Evolutionary conservation across 768 basidiomycete species (phyloP).

Genomic region (Naematelia aurantialba): DNA sequence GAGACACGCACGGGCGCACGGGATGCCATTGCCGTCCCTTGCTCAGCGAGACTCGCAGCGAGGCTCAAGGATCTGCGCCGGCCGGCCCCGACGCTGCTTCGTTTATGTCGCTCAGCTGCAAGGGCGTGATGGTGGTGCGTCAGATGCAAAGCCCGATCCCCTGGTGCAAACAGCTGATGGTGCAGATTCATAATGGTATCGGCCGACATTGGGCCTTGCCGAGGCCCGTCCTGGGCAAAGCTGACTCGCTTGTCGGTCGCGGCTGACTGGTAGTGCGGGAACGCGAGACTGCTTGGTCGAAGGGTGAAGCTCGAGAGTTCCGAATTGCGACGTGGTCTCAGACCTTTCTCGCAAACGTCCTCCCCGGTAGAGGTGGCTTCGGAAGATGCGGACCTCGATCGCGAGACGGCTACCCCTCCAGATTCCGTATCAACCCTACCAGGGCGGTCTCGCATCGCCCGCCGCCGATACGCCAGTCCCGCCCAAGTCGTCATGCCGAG

Average conservation of each 20-base stretch:
- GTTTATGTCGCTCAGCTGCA: background rate
- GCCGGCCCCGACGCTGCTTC: background rate
- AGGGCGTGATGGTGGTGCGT: background rate
- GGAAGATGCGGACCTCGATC: too few relatives aligned
- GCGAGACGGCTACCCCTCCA: background rate
- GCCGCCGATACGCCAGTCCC: slow-evolving; percentile 18
- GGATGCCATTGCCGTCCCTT: too few relatives aligned
- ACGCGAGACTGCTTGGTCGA: background rate
- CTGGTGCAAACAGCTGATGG: background rate
- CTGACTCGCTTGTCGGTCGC: slow-evolving; percentile 16
- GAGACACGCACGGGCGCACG: too few relatives aligned
- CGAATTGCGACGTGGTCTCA: slow-evolving; percentile 9
- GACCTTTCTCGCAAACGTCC: slow-evolving; percentile 23
- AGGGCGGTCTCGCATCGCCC: background rate
- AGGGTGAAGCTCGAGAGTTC: background rate
- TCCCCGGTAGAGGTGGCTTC: slow-evolving; percentile 10
- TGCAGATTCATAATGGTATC: slow-evolving; percentile 3
- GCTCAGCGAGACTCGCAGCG: background rate
- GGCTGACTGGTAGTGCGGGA: background rate
- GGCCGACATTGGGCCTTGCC: background rate
- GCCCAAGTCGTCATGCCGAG: slow-evolving; percentile 28
- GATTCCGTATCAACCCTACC: slow-evolving; percentile 14
- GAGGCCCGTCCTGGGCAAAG: slow-evolving; percentile 12
- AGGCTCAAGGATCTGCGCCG: background rate
- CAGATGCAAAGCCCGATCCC: slow-evolving; percentile 7